Evolutionary conservation across 805 yeast species (phyloP), one percentile per base, ranked within the genome.

Genomic region (Saccharomycopsis microspora): DNA sequence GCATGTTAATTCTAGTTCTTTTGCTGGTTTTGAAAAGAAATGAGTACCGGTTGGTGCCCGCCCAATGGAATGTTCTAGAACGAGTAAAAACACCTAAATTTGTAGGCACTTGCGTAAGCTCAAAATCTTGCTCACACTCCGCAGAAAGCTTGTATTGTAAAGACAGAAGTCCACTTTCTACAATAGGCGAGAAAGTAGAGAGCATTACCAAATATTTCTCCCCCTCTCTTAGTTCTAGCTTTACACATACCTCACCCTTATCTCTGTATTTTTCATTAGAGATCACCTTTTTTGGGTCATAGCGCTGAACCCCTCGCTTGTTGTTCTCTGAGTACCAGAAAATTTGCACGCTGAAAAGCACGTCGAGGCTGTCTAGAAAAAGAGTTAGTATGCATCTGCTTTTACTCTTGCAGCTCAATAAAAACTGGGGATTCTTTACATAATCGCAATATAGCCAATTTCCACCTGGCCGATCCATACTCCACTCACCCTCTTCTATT

Each of bases 341-440:
- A 5, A 78, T 45, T 45, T 74, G 74, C 8, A 70, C 54, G 49
- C 70, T 71, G 42, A 75, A 57, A 11, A 66, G 58, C 3, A 56
- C 52, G n/a, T 58, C 50, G 3, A 52, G 41, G 10, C 55, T 53
- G 1, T 58, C 53, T 3, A 60, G 44, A 32, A 63, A 56, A 10
- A 66, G 55, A 1, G 57, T 31, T 5, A 46, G 56, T 32, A 51
- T 4, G 55, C 33, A 3, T 36, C 5, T 19, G 27, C 7, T n/a
- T 34, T 55, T 38, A 1, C 60, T 35, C 7, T 56, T 56, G 1
- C 60, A 52, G 6, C 53, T 57, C 44, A 72, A 38, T 32, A 58
- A 62, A 50, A 65, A 78, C 53, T 78, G 85, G 0, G 86, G 86
- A 52, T 81, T 81, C 6, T 64, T 56, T 27, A 72, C 56, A 54